Evolutionary conservation across 352 stramenopile genomes (phyloP).

Genomic region (Phytopythium mirpurense): DNA sequence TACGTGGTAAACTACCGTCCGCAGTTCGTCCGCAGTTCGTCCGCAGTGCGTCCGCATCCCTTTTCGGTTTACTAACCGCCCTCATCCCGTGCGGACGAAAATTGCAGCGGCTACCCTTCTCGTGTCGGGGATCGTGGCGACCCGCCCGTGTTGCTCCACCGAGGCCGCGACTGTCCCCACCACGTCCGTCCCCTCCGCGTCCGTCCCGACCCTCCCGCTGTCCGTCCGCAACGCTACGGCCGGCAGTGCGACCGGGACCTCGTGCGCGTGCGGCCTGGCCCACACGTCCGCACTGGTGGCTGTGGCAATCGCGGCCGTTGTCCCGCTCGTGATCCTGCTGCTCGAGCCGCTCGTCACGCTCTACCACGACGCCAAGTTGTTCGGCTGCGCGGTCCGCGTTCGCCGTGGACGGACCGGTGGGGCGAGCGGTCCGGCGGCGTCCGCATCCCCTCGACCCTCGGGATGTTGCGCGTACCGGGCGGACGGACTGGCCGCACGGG

Average conservation of each 20-base stretch:
- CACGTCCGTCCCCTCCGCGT: not conserved
- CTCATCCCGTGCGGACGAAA: no score
- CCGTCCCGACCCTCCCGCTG: not conserved
- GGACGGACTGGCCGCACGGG: slow-evolving; percentile 1
- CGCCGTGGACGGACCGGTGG: not conserved
- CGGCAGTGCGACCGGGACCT: slow-evolving; percentile 41
- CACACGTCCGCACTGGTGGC: slow-evolving; percentile 37
- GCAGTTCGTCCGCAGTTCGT: not conserved
- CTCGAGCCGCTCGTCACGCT: slow-evolving; percentile 55
- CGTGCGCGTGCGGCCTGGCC: slow-evolving; percentile 41
- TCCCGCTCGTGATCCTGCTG: slow-evolving; percentile 35
- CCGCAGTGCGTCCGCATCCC: not conserved
- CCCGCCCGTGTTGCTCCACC: slow-evolving; percentile 1
- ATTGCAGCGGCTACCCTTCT: not conserved
- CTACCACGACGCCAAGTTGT: slow-evolving; percentile 48
- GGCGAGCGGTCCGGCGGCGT: no score
- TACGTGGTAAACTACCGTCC: slow-evolving; percentile 43
- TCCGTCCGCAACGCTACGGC: slow-evolving; percentile 10
- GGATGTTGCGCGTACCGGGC: not conserved
- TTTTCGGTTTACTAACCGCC: no score
- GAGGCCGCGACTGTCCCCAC: not conserved
- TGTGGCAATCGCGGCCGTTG: slow-evolving; percentile 27
- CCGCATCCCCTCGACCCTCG: no score
- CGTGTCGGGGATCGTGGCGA: slow-evolving; percentile 2
- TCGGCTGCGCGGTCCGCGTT: slow-evolving; percentile 10